Base-by-base conservation (phyloP, 257 asterid species). In the Echium plantagineum region DNA sequence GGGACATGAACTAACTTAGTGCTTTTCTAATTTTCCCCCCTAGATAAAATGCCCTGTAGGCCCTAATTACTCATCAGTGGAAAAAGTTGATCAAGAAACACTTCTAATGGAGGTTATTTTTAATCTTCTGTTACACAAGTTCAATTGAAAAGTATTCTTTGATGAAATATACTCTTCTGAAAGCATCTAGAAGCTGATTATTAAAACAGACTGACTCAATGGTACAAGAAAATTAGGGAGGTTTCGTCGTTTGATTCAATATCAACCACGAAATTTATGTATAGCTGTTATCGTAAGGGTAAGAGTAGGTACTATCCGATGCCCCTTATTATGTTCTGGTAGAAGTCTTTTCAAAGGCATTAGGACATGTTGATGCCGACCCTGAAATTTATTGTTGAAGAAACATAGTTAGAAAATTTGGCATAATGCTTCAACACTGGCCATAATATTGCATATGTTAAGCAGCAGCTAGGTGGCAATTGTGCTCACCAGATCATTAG, bases 1-100 rank as follows among this genome's bases (percentile, higher is more conserved):
- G 62, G 76, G 72, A 71, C 68, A 66, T 35, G 31, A 18, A 57
- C 57, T 32, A 61, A 71, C 61, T 20, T 26, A 12, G 6, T 15
- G 54, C 62, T 64, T 53, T 58, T 12, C 24, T 3, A 3, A 59
- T 21, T 16, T 38, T 46, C 26, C 57, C 63, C 7, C 21, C 0
- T 31, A 21, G 22, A n/a, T 55, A 28, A 59, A 64, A 67, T 66
- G 78, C 67, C 75, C 51, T 53, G 59, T 46, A 57, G 59, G 57
- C 55, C 72, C 78, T 60, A 52, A 61, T 21, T 17, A 28, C 46
- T 22, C 21, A 31, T n/a, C 58, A 21, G n/a, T n/a, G 67, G 57
- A n/a, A 7, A 53, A 53, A 19, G 57, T 8, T 19, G 26, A 53
- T 10, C 56, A 52, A 52, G 21, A 52, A 17, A 52, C 6, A 8